Evolutionary conservation across 2,329 filamentous ascomycete genomes (phyloP), one percentile per base, ranked within the genome.

Genomic region (Calonectria leucothoes): DNA sequence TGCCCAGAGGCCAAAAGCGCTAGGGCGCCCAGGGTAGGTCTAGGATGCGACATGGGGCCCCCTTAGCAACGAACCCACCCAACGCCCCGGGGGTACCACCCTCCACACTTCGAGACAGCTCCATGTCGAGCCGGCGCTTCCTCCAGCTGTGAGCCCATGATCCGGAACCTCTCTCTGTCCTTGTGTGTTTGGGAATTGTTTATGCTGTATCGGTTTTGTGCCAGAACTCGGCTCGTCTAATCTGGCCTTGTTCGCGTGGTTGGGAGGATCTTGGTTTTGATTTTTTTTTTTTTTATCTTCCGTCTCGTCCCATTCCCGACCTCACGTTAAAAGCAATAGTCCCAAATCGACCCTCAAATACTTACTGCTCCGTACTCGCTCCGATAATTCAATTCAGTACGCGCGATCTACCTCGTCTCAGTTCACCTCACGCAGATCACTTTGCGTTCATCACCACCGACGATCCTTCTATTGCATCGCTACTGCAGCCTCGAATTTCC

Each of bases 71-170:
- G 73, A 75, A 64, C 72, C 67, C 75, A 75, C 71, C 71, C 75
- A 76, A 72, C 75, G 45, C 63, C 66, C 59, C 66, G 51, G 49
- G 66, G 66, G 49, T 66, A 51, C 66, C 75, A 74, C 71, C 78
- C 77, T 82, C 78, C 79, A 75, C 75, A 78, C 66, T 79, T 80
- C 78, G 82, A 83, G 82, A 83, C 82, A 82, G 37, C 77, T 69
- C 55, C 70, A 80, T 77, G 78, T 79, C 78, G 78, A 79, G 78
- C 81, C 80, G 80, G 78, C 81, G 81, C 75, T 78, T 76, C 71
- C 72, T 76, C 72, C 72, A 73, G 31, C 69, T 75, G 67, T 72
- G 76, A 77, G 73, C 73, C 66, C 76, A 72, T 75, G 74, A 71
- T 63, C 51, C 71, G 78, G 70, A 78, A 78, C 72, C 66, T 76